Base-by-base conservation (phyloP, 2,329 filamentous ascomycete genomes). In the Aspergillus brasiliensis region DNA sequence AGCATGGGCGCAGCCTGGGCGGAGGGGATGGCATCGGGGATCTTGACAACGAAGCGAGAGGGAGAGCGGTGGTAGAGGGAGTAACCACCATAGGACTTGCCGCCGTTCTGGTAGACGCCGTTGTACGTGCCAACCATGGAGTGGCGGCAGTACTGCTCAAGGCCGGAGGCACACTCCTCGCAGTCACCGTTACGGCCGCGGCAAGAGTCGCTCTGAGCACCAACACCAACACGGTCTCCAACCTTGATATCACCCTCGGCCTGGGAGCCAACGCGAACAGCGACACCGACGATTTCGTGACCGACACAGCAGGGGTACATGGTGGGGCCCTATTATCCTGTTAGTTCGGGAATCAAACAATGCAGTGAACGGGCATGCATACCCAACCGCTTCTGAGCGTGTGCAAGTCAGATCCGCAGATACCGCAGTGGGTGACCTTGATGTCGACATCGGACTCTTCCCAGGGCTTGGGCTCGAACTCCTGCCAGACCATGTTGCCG, bases 31-130 rank as follows among this genome's bases (percentile, higher is more conserved):
- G 44, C 56, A 13, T 62, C 60, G 31, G 64, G 64, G 37, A 66
- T 81, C 2, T 84, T 84, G 64, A 86, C 72, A 0, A 82, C 81
- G 65, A 91, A 92, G 68, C 83, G 82, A 8, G 77, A 78, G 2
- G 81, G 81, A 1, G 79, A 80, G 10, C 86, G 81, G 66, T 82
- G 81, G 69, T 86, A 83, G 46, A 82, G 74, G 3, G 83, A 80
- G 64, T 86, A 87, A n/a, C 87, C 90, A 11, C 90, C 90, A 66
- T 90, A 88, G 1, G 85, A 84, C 72, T 84, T 86, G 62, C 68
- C 83, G 4, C 87, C 87, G 65, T 87, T 80, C 60, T 67, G 2
- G 53, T 67, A 71, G 11, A 59, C 62, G 7, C 68, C 64, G 48
- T 72, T 70, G 56, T 75, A 75, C 5, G 73, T 75, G 25, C 66